Evolutionary conservation across 306 rosid genomes (phyloP), one percentile per base, ranked within the genome.

Genomic region (Rosa rugosa): DNA sequence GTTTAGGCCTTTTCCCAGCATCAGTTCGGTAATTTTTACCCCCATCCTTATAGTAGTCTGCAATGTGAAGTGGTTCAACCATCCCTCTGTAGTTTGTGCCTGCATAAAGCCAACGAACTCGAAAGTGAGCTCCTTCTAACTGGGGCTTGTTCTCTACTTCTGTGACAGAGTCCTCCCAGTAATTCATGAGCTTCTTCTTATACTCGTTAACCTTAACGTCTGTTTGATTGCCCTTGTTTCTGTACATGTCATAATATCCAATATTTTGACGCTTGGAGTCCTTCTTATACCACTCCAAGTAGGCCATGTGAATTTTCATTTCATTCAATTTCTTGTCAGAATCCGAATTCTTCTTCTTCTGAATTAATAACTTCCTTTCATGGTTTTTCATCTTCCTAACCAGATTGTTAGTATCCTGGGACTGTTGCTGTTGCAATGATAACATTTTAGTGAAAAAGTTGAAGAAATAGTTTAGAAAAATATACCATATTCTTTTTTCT

Each of bases 201-300:
- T 0, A 78, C 69, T 0, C 8, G 2, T 40, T 11, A 9, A 41
- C 86, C 10, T 73, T n/a, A 0, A 41, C 25, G 76, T 91, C 93
- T 2, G 18, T 0, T 7, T 1, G 2, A 4, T 0, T 3, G 4
- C 0, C 0, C 54, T 4, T 31, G 0, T 27, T 82, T 77, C 79
- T 93, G 91, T 73, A 90, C 57, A 79, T 34, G 80, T 91, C 98
- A 51, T 91, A 88, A 83, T 91, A 91, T 20, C 92, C 98, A 46
- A 27, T 47, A 0, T 46, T 12, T 1, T 2, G 0, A 0, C 3
- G 57, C 47, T 91, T 84, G 0, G 79, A 63, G 0, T 0, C 2
- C 50, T 75, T 85, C 81, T 89, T 91, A 86, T 91, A 93, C 92
- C 87, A 86, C 82, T 90, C 98, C 12, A 93, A 47, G 0, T 71